Conservation (phyloP, 176 grass and related monocot genomes). For the Elymus sibiricus region DNA sequence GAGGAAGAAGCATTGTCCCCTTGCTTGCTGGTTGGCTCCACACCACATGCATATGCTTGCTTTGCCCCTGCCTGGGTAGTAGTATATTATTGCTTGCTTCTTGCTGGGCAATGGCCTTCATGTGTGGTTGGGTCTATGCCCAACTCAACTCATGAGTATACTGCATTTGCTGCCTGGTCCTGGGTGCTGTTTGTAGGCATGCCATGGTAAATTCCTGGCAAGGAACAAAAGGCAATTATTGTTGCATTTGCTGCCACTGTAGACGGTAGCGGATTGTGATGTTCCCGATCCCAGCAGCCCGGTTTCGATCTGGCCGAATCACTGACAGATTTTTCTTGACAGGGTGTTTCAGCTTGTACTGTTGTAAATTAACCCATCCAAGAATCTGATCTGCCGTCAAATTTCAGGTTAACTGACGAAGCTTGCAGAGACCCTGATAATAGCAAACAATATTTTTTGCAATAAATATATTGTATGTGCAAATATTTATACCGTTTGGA, state of each 20-base stretch:
- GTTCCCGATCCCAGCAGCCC: slow-evolving; percentile 26
- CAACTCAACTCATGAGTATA: slow-evolving; percentile 39
- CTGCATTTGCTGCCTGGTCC: slow-evolving; percentile 15
- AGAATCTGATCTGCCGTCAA: not conserved
- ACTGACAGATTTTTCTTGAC: not conserved
- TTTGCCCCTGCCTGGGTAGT: slow-evolving; percentile 26
- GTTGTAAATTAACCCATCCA: not conserved
- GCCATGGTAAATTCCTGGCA: slow-evolving; percentile 33
- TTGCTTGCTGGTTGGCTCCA: slow-evolving; percentile 32
- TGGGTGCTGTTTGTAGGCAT: slow-evolving; percentile 16
- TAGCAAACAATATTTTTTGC: not conserved
- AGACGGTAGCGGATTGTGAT: not conserved
- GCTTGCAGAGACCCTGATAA: not conserved
- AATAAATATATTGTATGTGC: not conserved
- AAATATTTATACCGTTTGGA: not conserved
- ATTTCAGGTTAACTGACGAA: not conserved
- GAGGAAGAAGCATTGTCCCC: slow-evolving; percentile 55
- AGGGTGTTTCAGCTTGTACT: not conserved
- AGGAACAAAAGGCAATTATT: slow-evolving; percentile 33
- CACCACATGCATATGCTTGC: slow-evolving; percentile 17
- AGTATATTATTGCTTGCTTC: slow-evolving; percentile 30
- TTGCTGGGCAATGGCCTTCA: slow-evolving; percentile 32
- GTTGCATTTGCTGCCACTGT: slow-evolving; percentile 34
- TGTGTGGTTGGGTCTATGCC: slow-evolving; percentile 38
- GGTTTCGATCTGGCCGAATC: slow-evolving; percentile 1